phyloP scores from a whole-genome alignment of 2,329 filamentous ascomycete species.

The Hirsutella rhossiliensis region DNA sequence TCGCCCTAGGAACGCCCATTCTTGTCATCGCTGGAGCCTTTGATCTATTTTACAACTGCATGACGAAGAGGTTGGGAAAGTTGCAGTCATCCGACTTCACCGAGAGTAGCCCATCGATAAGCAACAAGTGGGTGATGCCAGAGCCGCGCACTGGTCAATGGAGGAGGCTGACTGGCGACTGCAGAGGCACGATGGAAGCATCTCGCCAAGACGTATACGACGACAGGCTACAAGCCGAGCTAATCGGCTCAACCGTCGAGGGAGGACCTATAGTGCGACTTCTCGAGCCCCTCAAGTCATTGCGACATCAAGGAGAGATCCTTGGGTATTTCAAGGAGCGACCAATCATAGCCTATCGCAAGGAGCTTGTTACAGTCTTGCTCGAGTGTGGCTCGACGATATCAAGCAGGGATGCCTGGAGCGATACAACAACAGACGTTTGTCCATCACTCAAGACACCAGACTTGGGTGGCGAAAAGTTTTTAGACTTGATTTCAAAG shows the following conservation, averaged over 20 bases:
- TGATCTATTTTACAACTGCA: slow-evolving; percentile 31
- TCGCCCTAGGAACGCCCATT: slow-evolving; percentile 47
- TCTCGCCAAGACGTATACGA: slow-evolving; percentile 16
- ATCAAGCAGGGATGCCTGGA: neutral
- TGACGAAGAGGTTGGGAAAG: slow-evolving; percentile 22
- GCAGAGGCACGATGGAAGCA: slow-evolving; percentile 23
- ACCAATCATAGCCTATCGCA: slow-evolving; percentile 26
- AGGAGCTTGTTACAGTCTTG: slow-evolving; percentile 20
- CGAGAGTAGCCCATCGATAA: slow-evolving; percentile 23
- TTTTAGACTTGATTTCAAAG: too few species aligned
- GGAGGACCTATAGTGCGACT: slow-evolving; percentile 34
- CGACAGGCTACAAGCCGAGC: slow-evolving; percentile 17
- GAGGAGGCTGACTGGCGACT: slow-evolving; percentile 8
- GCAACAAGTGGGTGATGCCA: slow-evolving; percentile 26
- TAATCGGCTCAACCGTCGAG: slow-evolving; percentile 32
- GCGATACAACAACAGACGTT: neutral
- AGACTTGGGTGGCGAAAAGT: too few species aligned
- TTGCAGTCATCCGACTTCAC: slow-evolving; percentile 11
- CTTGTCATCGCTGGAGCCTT: slow-evolving; percentile 44
- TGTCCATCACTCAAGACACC: too few species aligned
- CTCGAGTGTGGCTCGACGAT: slow-evolving; percentile 5
- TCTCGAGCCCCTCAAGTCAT: slow-evolving; percentile 15
- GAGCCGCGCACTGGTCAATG: neutral
- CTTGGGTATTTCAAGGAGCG: slow-evolving; percentile 23
- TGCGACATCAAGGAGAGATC: slow-evolving; percentile 21